Conservation (phyloP, 495 filamentous ascomycete genomes). For the Penicillium subrubescens region DNA sequence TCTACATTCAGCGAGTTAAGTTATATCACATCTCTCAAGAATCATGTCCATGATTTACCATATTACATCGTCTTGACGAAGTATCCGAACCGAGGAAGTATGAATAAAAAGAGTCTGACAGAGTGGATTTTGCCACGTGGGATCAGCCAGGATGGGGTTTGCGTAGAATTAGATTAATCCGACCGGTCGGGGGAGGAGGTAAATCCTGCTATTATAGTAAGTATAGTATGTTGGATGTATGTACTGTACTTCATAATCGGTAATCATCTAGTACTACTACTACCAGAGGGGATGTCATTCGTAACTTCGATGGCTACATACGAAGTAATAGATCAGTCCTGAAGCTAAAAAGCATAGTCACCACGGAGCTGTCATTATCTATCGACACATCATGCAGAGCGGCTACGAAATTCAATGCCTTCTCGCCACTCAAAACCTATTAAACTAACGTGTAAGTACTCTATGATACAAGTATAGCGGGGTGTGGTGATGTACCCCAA, state of each 20-base stretch:
- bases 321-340: background rate
- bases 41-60: background rate
- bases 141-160: conserved; percentile 20
- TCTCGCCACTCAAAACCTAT: background rate
- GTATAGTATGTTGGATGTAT: background rate
- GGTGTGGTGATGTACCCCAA: background rate
- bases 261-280: background rate
- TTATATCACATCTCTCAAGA: background rate
- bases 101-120: background rate
- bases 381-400: background rate
- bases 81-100: conserved; percentile 1
- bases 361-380: background rate
- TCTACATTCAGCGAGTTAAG: background rate
- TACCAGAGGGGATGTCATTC: background rate
- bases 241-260: background rate
- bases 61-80: background rate
- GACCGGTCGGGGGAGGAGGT: background rate
- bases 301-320: background rate
- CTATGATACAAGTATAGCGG: background rate
- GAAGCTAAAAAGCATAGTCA: background rate
- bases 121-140: conserved; percentile 29
- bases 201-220: background rate
- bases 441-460: background rate
- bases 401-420: background rate
- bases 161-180: background rate